Evolutionary conservation across 2,329 filamentous ascomycete genomes (phyloP), one percentile per base, ranked within the genome.

Genomic region (Alternaria tenuissima): DNA sequence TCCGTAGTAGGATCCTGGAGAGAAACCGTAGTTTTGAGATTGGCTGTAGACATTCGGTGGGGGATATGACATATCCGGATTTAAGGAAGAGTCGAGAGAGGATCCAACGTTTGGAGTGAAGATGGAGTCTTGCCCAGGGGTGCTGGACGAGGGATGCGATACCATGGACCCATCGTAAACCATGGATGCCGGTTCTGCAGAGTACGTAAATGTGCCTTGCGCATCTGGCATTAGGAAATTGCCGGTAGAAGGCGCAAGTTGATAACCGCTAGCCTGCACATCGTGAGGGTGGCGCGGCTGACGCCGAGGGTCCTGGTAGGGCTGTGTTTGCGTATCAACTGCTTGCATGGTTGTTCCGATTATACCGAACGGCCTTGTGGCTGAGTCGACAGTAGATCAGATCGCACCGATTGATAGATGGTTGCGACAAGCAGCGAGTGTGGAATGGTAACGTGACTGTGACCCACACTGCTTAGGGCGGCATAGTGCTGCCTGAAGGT

Each of bases 41-140:
- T 72, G 73, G 52, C 65, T 64, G 55, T 72, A 74, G 16, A 41
- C 39, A 63, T 74, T 70, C 41, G 67, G 62, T 38, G 69, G 72
- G 44, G 74, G 72, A 47, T 73, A 76, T 22, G 74, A 72, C 54
- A 73, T 70, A 34, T 76, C 71, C 41, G 74, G 71, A 46, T 76
- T 75, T 30, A 77, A 61, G 16, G 74, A 72, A 55, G 76, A 78
- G 59, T 78, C 76, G 55, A 77, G 72, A 20, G 76, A 76, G 28
- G 76, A 75, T 39, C 58, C 74, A 46, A 69, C 59, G 52, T 77
- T 72, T 5, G 76, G 71, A 46, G 71, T 71, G 65, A 76, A 78
- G 42, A 63, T 65, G 28, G 70, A 64, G 30, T 77, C 73, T 59
- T 73, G 69, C 36, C 67, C 67, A 42, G 68, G 62, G 7, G 69